These are phyloP conservation scores for Solanum gandarillasii DNA, from an alignment of 257 asterid genomes.

Conservation along the genomic window DNA sequence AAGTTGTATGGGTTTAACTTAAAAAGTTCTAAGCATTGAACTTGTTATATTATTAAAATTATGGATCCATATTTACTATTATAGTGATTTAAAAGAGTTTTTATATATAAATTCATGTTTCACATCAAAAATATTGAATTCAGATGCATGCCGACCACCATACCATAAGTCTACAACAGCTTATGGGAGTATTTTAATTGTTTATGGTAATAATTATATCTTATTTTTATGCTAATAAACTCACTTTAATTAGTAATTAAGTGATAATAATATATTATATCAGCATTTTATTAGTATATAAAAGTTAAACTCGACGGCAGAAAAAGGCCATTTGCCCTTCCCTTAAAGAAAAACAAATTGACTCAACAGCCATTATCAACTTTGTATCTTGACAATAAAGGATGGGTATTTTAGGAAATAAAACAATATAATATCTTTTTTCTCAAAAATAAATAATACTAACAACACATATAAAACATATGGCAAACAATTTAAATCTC, in stretches of 20 bases:
- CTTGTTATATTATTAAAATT: not conserved
- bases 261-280: not conserved
- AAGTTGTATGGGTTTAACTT: not conserved
- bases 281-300: not conserved
- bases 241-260: not conserved
- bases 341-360: not conserved
- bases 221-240: not conserved
- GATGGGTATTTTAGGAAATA: not conserved
- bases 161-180: not conserved
- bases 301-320: not conserved
- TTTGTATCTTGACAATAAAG: constrained; percentile 15
- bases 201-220: not conserved
- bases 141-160: not conserved
- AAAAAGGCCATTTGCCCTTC: not conserved
- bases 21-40: not conserved
- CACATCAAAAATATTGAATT: not conserved
- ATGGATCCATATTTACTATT: not conserved
- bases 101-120: not conserved
- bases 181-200: not conserved
- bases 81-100: not conserved
- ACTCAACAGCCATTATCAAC: not conserved
- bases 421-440: not conserved
- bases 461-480: constrained; percentile 1
- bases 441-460: not conserved
- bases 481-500: constrained; percentile 6